Base-by-base conservation (phyloP, 2,329 filamentous ascomycete species). In the Colletotrichum sp. region DNA sequence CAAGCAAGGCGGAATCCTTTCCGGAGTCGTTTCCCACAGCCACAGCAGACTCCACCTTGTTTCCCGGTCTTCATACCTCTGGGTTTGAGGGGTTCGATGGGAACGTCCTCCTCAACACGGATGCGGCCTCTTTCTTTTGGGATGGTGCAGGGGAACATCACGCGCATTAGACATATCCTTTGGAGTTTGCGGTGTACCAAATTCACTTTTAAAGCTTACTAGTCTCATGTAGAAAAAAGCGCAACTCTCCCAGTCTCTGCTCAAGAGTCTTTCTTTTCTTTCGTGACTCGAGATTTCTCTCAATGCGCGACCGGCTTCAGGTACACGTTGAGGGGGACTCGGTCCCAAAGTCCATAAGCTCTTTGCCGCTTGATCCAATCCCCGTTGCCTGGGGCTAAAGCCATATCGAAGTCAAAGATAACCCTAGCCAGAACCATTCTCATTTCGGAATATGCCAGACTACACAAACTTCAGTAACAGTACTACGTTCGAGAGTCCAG, bases 361-460 rank as follows among this genome's bases (percentile, higher is more conserved):
- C 28, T n/a, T 21, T 70, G 68, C 18, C 57, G 43, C 9, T 52
- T 28, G 26, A 70, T 70, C 68, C 68, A 70, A n/a, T n/a, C 24
- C 5, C 26, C n/a, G n/a, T 28, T 43, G 3, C 14, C 39, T 9
- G 39, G 18, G 1, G n/a, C 30, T 12, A 43, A 39, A 16, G 6
- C 21, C 3, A 30, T 18, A 6, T 68, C 55, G n/a, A 36, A 63
- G 12, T 36, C 65, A 24, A 57, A 75, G 7, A 75, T 48, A 10
- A 75, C 60, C 10, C 73, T 63, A 2, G 73, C 73, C 9, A 75
- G 9, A 8, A 75, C 32, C 18, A 75, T 28, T 26, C 73, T 52
- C 73, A 75, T 72, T 34, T 75, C 73, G 2, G 73, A 70, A 14
- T 75, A 75, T 8, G 73, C 73, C 10, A 75, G 32, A 26, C 73